phyloP scores from a whole-genome alignment of 495 filamentous ascomycete species.

The Penicillium soppii region DNA sequence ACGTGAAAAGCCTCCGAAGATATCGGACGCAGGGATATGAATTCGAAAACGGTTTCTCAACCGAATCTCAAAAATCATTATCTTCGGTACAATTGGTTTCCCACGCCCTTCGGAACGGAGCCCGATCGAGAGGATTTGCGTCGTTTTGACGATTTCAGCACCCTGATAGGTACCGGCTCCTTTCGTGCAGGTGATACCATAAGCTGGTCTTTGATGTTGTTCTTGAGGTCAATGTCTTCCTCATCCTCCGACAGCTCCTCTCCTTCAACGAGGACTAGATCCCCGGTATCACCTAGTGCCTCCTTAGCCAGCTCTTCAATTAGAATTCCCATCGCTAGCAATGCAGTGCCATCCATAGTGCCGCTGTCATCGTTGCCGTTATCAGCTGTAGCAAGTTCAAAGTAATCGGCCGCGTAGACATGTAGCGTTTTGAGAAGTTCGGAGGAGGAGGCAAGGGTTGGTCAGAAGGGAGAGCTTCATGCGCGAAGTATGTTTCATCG shows the following conservation, averaged over 20 bases:
- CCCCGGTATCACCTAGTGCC: slow-evolving; percentile 65
- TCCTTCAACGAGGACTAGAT: slow-evolving; percentile 73
- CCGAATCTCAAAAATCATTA: background rate
- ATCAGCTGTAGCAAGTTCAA: slow-evolving; percentile 43
- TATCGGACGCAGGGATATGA: background rate
- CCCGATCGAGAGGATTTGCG: slow-evolving; percentile 19
- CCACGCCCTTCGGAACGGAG: slow-evolving; percentile 24
- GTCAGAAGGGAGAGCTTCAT: slow-evolving; percentile 51
- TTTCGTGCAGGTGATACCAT: slow-evolving; percentile 5
- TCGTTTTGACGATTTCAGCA: slow-evolving; percentile 26
- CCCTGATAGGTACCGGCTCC: slow-evolving; percentile 4
- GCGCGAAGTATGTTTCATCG: slow-evolving; percentile 69
- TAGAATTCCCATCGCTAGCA: slow-evolving; percentile 78
- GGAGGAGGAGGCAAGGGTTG: slow-evolving; percentile 63
- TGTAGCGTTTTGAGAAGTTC: slow-evolving; percentile 78
- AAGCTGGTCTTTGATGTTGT: slow-evolving; percentile 5
- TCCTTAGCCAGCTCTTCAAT: slow-evolving; percentile 72
- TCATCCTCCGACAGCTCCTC: slow-evolving; percentile 35
- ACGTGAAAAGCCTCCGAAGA: slow-evolving; percentile 1
- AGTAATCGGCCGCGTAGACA: slow-evolving; percentile 71
- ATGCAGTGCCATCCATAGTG: slow-evolving; percentile 81
- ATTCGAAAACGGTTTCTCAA: background rate
- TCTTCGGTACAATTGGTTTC: slow-evolving; percentile 25
- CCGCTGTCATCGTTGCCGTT: slow-evolving; percentile 49
- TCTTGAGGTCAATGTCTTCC: slow-evolving; percentile 7